These are phyloP conservation scores for Aspergillus glaucus DNA, from an alignment of 2,329 filamentous ascomycete genomes.

Conservation along the genomic window DNA sequence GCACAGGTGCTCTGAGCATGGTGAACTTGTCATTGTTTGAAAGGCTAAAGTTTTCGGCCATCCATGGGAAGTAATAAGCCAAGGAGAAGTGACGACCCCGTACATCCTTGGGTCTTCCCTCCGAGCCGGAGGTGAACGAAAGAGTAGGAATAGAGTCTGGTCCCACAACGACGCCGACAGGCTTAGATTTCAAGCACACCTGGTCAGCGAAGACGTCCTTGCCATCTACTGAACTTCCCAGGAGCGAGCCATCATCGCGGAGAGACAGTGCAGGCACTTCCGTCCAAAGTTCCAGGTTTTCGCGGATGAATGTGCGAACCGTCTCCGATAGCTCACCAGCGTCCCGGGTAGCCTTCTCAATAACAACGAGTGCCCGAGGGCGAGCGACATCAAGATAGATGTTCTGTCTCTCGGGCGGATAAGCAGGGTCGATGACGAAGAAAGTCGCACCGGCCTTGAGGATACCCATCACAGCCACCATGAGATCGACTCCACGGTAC, in stretches of 20 bases:
- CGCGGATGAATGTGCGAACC: slow-evolving; percentile 63
- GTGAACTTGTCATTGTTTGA: slow-evolving; percentile 70
- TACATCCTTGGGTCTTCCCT: slow-evolving; percentile 81
- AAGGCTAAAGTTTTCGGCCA: slow-evolving; percentile 75
- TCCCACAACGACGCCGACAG: slow-evolving; percentile 72
- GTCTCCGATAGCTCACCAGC: slow-evolving; percentile 55
- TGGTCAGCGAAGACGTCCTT: slow-evolving; percentile 60
- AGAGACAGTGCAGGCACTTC: slow-evolving; percentile 69
- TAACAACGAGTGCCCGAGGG: slow-evolving; percentile 65
- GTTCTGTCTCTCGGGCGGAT: slow-evolving; percentile 73
- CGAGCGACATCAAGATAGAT: slow-evolving; percentile 76
- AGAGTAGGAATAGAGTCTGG: slow-evolving; percentile 78
- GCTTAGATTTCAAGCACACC: slow-evolving; percentile 46
- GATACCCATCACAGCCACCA: slow-evolving; percentile 74
- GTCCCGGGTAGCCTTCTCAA: slow-evolving; percentile 67
- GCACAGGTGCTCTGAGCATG: slow-evolving; percentile 70
- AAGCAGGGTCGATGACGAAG: slow-evolving; percentile 67
- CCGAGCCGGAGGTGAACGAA: slow-evolving; percentile 64
- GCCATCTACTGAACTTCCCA: slow-evolving; percentile 60
- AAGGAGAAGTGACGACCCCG: slow-evolving; percentile 79
- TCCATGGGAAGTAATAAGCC: slow-evolving; percentile 86
- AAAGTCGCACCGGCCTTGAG: slow-evolving; percentile 55
- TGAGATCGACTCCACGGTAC: slow-evolving; percentile 71
- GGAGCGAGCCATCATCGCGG: slow-evolving; percentile 61
- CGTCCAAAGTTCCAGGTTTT: slow-evolving; percentile 65